These are phyloP conservation scores for Cicer yamashitae DNA, from an alignment of 306 rosid genomes.

Conservation along the genomic window DNA sequence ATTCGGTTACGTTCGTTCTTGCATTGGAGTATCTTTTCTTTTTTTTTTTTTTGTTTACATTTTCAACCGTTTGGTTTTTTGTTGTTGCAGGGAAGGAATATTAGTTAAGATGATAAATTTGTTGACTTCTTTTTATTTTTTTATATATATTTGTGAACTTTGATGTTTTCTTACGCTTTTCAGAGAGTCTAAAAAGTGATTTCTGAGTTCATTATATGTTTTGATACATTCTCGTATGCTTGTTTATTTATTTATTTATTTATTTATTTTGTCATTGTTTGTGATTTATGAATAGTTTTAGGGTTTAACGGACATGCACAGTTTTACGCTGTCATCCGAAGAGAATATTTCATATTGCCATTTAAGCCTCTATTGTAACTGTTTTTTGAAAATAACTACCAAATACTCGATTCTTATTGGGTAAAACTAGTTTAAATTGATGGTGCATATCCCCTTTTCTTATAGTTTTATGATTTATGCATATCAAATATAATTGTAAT, in stretches of 20 bases:
- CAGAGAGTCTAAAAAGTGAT: background rate
- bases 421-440: too few relatives aligned
- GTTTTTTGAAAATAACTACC: too few relatives aligned
- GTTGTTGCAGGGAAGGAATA: background rate
- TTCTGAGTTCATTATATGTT: constrained; percentile 20
- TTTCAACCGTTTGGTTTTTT: background rate
- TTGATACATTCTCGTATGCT: constrained; percentile 20
- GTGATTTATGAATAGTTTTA: background rate
- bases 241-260: constrained; percentile 4
- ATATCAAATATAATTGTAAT: constrained; percentile 14
- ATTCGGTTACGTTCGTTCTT: background rate
- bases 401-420: too few relatives aligned
- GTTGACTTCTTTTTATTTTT: background rate
- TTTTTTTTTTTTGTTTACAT: background rate
- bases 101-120: constrained; percentile 9
- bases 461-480: background rate
- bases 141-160: background rate
- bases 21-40: constrained; percentile 10
- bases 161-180: constrained; percentile 14
- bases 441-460: too few relatives aligned
- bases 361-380: too few relatives aligned
- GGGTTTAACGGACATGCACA: too few relatives aligned
- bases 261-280: background rate
- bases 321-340: too few relatives aligned
- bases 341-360: too few relatives aligned